Evolutionary conservation across 2,329 filamentous ascomycete genomes (phyloP).

Genomic region (Sclerotinia sclerotiorum): DNA sequence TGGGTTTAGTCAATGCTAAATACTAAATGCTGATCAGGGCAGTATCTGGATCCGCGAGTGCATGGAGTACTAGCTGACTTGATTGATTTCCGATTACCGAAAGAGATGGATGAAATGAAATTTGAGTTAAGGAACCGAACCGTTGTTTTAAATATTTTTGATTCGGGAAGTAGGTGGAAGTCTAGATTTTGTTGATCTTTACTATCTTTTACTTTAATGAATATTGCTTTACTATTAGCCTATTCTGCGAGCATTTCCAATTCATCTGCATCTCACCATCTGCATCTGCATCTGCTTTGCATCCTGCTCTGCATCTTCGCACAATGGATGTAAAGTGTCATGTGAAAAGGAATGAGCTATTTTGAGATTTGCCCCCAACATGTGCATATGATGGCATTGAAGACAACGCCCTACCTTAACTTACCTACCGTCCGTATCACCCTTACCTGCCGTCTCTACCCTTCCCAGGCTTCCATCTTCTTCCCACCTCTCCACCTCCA

Average conservation of each 20-base stretch:
- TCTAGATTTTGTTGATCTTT: not conserved
- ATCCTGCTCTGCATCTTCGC: not conserved
- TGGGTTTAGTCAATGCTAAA: not conserved
- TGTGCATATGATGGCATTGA: not conserved
- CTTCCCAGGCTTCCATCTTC: not conserved
- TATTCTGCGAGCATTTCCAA: not conserved
- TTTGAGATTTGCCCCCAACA: not conserved
- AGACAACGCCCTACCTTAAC: no score
- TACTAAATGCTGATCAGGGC: not conserved
- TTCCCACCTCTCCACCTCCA: not conserved
- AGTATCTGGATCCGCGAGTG: not conserved
- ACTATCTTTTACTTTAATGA: not conserved
- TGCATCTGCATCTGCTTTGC: not conserved
- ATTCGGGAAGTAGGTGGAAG: not conserved
- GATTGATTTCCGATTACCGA: not conserved
- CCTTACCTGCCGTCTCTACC: no score
- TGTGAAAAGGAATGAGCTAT: no score
- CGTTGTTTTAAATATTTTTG: not conserved
- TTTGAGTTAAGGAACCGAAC: not conserved
- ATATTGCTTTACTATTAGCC: not conserved
- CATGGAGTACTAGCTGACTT: not conserved
- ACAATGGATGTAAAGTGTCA: not conserved
- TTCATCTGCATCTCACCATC: conserved; percentile 1
- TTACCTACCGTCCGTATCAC: no score
- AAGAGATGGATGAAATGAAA: not conserved